Conservation (phyloP, 495 filamentous ascomycete species). For the Friedmanniomyces endolithicus region DNA sequence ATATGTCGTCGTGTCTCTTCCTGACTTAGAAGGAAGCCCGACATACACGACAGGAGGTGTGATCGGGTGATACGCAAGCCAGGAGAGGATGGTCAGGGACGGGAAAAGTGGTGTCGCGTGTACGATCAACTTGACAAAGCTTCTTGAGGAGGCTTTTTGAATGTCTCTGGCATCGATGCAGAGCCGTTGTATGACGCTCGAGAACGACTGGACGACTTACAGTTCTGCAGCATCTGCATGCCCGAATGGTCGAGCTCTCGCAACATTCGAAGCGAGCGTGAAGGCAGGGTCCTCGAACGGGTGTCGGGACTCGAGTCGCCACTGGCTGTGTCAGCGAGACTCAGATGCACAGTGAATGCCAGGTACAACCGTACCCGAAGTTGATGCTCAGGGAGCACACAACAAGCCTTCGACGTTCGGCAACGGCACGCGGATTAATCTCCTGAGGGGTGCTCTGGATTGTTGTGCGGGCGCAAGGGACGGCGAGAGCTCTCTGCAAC, state of each 20-base stretch:
- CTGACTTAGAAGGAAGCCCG: not conserved
- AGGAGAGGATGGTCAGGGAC: not conserved
- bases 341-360: slow-evolving; percentile 14
- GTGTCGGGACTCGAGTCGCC: slow-evolving; percentile 7
- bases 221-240: slow-evolving; percentile 11
- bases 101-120: not conserved
- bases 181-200: not conserved
- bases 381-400: not conserved
- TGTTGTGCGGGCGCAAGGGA: slow-evolving; percentile 14
- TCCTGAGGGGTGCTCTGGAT: slow-evolving; percentile 15
- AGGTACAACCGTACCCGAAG: slow-evolving; percentile 19
- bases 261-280: not conserved
- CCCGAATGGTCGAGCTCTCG: slow-evolving; percentile 1
- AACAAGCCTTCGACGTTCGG: not conserved
- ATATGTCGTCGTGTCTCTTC: not conserved
- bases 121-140: slow-evolving; percentile 1
- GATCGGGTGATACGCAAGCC: not conserved
- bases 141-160: slow-evolving; percentile 12
- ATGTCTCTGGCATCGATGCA: not conserved
- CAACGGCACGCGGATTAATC: slow-evolving; percentile 16
- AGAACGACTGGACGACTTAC: slow-evolving; percentile 9
- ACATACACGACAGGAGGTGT: not conserved
- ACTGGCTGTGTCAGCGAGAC: slow-evolving; percentile 13
- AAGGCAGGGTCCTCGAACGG: slow-evolving; percentile 12
- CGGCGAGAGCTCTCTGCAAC: slow-evolving; percentile 4